Percentiles rank a stretch among this genome's conserved stretches.
These are phyloP conservation scores for Clarireedia hainanense DNA, from an alignment of 2,329 filamentous ascomycete species.

Conservation along the genomic window DNA sequence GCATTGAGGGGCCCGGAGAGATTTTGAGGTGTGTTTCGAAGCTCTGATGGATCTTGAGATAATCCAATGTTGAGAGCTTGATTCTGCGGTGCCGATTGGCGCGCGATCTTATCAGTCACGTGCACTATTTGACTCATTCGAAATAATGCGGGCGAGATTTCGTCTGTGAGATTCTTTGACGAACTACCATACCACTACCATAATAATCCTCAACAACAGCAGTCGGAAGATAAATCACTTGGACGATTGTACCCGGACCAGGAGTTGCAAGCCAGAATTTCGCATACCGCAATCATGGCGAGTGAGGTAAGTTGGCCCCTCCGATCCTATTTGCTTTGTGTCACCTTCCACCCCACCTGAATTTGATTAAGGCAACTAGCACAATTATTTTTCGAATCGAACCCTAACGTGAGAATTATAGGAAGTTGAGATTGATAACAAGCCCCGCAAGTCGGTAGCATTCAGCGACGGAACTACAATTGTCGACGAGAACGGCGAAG, in stretches of 20 bases:
- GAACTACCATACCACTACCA: too few relatives aligned
- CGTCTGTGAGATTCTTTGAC: too few relatives aligned
- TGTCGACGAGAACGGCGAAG: conserved; percentile 81
- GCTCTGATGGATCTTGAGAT: neutral
- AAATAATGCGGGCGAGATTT: too few relatives aligned
- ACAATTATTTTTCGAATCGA: conserved; percentile 5
- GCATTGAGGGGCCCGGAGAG: conserved; percentile 1
- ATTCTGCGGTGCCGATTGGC: neutral
- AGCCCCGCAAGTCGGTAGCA: conserved; percentile 85
- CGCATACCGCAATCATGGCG: conserved; percentile 6
- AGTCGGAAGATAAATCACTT: too few relatives aligned
- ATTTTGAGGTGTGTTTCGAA: neutral
- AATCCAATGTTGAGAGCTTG: neutral
- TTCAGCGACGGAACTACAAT: conserved; percentile 84
- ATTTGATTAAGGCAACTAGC: conserved; percentile 3
- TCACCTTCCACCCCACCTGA: conserved; percentile 6
- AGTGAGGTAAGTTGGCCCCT: conserved; percentile 2
- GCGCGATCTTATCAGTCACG: neutral
- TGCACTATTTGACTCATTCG: too few relatives aligned
- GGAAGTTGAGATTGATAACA: conserved; percentile 31
- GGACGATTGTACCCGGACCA: too few relatives aligned
- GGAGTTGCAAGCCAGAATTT: too few relatives aligned
- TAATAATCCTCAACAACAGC: too few relatives aligned
- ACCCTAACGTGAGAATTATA: conserved; percentile 12
- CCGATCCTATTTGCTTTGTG: neutral